Evolutionary conservation across 345 rosid genomes (phyloP).

Genomic region (Populus tremula): DNA sequence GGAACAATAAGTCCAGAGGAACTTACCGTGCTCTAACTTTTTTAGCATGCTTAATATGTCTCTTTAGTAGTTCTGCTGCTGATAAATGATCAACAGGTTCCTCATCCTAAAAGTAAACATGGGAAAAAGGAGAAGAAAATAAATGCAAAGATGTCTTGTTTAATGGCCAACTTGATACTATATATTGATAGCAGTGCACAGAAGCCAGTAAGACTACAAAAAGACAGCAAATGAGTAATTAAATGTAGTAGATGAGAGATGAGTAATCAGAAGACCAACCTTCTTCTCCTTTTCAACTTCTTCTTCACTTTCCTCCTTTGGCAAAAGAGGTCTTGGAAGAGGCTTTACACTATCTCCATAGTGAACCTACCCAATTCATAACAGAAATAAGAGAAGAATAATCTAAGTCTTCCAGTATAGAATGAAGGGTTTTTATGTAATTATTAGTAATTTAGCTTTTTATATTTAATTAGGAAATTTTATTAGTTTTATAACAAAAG

Average conservation of each 20-base stretch:
- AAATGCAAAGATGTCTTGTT: too few species aligned
- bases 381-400: slow-evolving; percentile 18
- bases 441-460: too few species aligned
- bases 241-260: background rate
- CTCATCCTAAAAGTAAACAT: slow-evolving; percentile 48
- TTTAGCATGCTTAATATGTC: slow-evolving; percentile 68
- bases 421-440: background rate
- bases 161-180: background rate
- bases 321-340: slow-evolving; percentile 69
- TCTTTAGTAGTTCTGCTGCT: slow-evolving; percentile 59
- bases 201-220: too few species aligned
- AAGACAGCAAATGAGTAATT: background rate
- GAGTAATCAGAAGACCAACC: slow-evolving; percentile 32
- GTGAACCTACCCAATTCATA: slow-evolving; percentile 45
- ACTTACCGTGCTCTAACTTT: slow-evolving; percentile 69
- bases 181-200: too few species aligned
- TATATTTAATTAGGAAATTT: too few species aligned
- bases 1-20: slow-evolving; percentile 1
- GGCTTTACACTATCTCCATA: slow-evolving; percentile 47
- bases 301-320: slow-evolving; percentile 39
- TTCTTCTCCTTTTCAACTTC: slow-evolving; percentile 43
- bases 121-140: background rate
- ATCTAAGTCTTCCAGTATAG: background rate
- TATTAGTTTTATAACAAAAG: too few species aligned
- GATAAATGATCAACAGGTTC: slow-evolving; percentile 51